Base-by-base conservation (phyloP, 2,329 filamentous ascomycete species). In the Fusarium gaditjirri region DNA sequence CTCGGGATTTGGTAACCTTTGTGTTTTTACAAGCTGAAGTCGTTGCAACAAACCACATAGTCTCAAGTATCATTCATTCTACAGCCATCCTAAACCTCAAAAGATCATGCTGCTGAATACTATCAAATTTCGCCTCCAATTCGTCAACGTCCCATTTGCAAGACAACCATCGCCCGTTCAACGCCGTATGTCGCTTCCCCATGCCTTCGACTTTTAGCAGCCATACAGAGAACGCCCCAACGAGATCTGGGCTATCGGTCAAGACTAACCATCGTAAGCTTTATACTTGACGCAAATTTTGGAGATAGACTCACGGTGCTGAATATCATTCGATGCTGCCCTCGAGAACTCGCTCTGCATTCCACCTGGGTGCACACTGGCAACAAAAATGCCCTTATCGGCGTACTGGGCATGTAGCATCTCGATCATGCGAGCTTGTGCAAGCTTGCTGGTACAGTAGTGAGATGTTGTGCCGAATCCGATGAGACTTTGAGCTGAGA, bases 401-500 rank as follows among this genome's bases (percentile, higher is more conserved):
- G 53, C 44, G 16, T 67, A 67, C 17, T 67, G 64, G 0, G 53
- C 53, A 16, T 67, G 62, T 0, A 67, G 1, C 1, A 67, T 53
- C 4, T 67, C 64, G 4, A 67, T 23, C 29, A 67, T 53, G 1
- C 64, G 53, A 13, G 46, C 44, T 33, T 67, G 64, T 1, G 62
- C 64, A 10, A 67, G n/a, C 7, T 67, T 67, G 5, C 64, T 67
- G 5, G 53, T 21, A 3, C 64, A 67, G 9, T 67, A 67, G 3
- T 67, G 64, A 1, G 64, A 67, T 3, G 64, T 67, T 11, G 64
- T 61, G 9, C 64, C 62, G n/a, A 67, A 67, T 1, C 64, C 64
- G 6, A 2, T 61, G 5, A 67, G 38, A 5, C 39, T 6, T 10
- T 42, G 62, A 5, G 64, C 62, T 0, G 64, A 66, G 5, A 61